These are phyloP conservation scores for Neurospora tetraspora DNA, from an alignment of 495 filamentous ascomycete species.

Conservation along the genomic window DNA sequence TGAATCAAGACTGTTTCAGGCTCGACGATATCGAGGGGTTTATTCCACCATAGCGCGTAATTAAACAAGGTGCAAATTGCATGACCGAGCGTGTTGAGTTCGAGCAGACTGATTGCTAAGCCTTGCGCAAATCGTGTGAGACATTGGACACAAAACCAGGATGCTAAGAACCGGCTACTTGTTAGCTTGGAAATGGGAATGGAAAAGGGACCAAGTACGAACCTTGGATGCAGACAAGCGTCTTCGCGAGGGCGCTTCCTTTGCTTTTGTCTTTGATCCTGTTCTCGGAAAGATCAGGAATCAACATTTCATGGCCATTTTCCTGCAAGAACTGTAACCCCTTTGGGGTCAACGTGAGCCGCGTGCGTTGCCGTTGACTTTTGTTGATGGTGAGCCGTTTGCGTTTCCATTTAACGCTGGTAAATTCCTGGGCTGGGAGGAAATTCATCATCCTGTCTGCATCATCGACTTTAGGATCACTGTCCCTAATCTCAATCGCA, in stretches of 20 bases:
- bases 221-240: not conserved
- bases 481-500: not conserved
- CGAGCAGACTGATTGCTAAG: not conserved
- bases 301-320: not conserved
- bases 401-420: no score
- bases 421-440: no score
- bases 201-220: fast-evolving
- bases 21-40: not conserved
- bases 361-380: not conserved
- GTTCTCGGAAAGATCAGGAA: not conserved
- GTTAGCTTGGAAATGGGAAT: not conserved
- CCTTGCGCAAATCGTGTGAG: not conserved
- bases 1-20: not conserved
- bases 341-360: not conserved
- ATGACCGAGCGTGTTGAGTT: not conserved
- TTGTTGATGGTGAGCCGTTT: no score
- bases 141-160: not conserved
- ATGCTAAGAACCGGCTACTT: not conserved
- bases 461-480: fast-evolving
- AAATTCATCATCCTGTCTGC: not conserved
- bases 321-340: not conserved
- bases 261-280: not conserved
- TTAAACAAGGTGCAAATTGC: not conserved
- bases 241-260: not conserved
- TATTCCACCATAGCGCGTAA: not conserved